A percentile compares a stretch with the other conserved stretches of the same genome.
Evolutionary conservation across 2,329 filamentous ascomycete genomes (phyloP).

Genomic region (Trematosphaeria pertusa): DNA sequence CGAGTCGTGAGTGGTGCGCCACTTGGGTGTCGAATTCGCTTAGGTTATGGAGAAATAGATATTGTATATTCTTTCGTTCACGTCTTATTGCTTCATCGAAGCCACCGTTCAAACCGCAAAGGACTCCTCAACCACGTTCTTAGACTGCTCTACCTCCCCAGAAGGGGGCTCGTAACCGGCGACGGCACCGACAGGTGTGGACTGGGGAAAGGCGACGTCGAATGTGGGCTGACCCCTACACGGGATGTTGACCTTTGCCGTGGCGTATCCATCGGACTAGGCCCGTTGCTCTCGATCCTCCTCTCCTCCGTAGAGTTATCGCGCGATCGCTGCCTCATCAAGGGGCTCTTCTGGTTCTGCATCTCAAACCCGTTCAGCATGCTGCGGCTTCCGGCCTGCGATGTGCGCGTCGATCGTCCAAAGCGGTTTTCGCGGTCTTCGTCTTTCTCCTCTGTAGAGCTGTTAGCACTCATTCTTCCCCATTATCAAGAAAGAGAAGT

Average conservation of each 20-base stretch:
- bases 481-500: not conserved
- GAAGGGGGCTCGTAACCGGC: constrained; percentile 10
- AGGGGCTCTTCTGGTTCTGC: too few relatives aligned
- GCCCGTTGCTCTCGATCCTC: constrained; percentile 18
- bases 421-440: constrained; percentile 29
- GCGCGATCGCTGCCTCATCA: constrained; percentile 9
- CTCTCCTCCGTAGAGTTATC: constrained; percentile 24
- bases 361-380: constrained; percentile 11
- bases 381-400: constrained; percentile 10
- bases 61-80: not conserved
- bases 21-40: constrained; percentile 5
- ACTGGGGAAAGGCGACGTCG: not conserved
- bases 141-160: constrained; percentile 10
- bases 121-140: constrained; percentile 11
- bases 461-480: too few relatives aligned
- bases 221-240: not conserved
- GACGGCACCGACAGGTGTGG: constrained; percentile 11
- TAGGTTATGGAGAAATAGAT: constrained; percentile 2
- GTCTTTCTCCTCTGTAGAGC: constrained; percentile 35
- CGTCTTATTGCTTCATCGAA: not conserved
- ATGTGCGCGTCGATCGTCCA: constrained; percentile 14
- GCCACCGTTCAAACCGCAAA: constrained; percentile 9
- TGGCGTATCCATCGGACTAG: constrained; percentile 9
- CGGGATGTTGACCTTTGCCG: constrained; percentile 5
- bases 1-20: not conserved